Evolutionary conservation across 164 flowering plant genomes (phyloP).

Genomic region (Vitis vinifera): ASM3070453v1 NC_081811.1:14819001-14819500

Average conservation of each 20-base stretch:
- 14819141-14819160: slow-evolving; percentile 72
- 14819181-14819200: slow-evolving; percentile 87
- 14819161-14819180: slow-evolving; percentile 84
- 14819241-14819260: slow-evolving; percentile 77
- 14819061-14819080: too few species aligned
- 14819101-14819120: background rate
- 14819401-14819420: too few species aligned
- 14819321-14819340: slow-evolving; percentile 52
- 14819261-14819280: slow-evolving; percentile 53
- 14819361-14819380: slow-evolving; percentile 61
- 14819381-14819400: slow-evolving; percentile 55
- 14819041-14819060: too few species aligned
- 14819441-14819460: too few species aligned
- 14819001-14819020: too few species aligned
- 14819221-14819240: slow-evolving; percentile 57
- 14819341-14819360: slow-evolving; percentile 65
- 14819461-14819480: too few species aligned
- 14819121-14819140: slow-evolving; percentile 37
- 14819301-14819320: slow-evolving; percentile 69
- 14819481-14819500: too few species aligned
- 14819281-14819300: slow-evolving; percentile 71
- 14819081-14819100: background rate
- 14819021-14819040: too few species aligned
- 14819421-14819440: too few species aligned
- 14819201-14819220: slow-evolving; percentile 60